Evolutionary conservation across 352 stramenopile genomes (phyloP), one percentile per base, ranked within the genome.

Genomic region (Pseudoperonospora humuli): DNA sequence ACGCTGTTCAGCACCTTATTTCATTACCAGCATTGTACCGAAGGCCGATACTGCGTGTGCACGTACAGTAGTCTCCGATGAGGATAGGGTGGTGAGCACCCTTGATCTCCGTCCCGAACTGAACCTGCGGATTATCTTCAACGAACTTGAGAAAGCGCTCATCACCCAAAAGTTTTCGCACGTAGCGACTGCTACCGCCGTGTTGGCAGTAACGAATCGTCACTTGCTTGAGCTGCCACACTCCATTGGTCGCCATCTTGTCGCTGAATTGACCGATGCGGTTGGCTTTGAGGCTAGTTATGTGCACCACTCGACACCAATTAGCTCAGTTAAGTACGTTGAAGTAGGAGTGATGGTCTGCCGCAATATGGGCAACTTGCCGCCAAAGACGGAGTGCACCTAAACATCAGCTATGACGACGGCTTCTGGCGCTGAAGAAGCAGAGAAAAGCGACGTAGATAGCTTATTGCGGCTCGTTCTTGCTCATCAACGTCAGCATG

Each of bases 81-180:
- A 93, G 35, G 13, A 93, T 63, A 7, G 82, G 82, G 64, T 93
- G 82, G 40, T 62, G 70, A 13, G 76, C 78, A 19, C 78, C 75
- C 67, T 93, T 91, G 57, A 93, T 60, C 55, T 93, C 62, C 21
- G 82, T 93, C 61, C 80, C 46, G 39, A 93, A 93, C 23, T 66
- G 64, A 45, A 93, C 71, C 63, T 93, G 82, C 42, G 82, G 82
- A 54, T 93, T 93, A 47, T 88, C 78, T 56, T 86, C 76, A 32
- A 93, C 82, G 46, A 93, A 91, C 33, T 74, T 63, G 24, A 87
- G 54, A 58, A 93, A 93, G 32, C 77, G 78, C 48, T 72, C 42
- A 45, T 91, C 77, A 32, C 63, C 59, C 36, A 93, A 64, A 58
- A 93, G 67, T 26, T 86, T 57, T 24, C 78, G 60, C 28, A 91